phyloP scores from a whole-genome alignment of 2,329 filamentous ascomycete species.

The Elsinoe necatrix region DNA sequence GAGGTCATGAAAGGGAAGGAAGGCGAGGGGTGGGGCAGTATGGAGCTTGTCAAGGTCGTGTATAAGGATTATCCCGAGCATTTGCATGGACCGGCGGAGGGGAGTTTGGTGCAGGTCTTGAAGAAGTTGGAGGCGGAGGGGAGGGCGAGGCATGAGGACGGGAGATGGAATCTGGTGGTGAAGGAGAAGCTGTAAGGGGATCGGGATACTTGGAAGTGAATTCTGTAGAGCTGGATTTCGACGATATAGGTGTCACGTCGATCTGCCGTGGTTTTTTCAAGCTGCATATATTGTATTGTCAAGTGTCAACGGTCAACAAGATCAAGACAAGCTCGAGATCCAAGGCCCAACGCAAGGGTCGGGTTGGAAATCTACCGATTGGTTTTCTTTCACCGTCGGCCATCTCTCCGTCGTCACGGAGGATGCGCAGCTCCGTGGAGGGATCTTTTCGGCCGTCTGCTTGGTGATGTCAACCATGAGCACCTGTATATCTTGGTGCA shows the following conservation, averaged over 20 bases:
- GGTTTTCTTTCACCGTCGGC: not conserved
- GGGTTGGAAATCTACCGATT: not conserved
- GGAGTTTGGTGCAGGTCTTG: constrained; percentile 69
- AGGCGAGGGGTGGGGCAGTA: constrained; percentile 52
- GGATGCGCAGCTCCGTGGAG: not conserved
- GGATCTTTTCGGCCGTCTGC: not conserved
- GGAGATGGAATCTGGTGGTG: constrained; percentile 28
- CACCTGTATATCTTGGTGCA: not conserved
- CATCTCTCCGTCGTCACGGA: not conserved
- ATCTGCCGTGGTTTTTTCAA: not conserved
- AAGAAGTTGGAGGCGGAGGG: constrained; percentile 69
- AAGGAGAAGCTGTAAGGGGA: constrained; percentile 15
- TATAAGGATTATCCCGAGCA: constrained; percentile 71
- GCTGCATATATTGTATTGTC: not conserved
- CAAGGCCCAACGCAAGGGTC: not conserved
- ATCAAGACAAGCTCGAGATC: not conserved
- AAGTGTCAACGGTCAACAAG: not conserved
- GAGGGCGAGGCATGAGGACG: constrained; percentile 43
- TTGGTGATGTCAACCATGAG: not conserved
- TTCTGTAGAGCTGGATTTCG: no score
- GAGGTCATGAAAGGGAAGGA: constrained; percentile 45
- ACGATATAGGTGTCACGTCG: not conserved
- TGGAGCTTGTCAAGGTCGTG: constrained; percentile 81
- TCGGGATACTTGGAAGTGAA: no score
- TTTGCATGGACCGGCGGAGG: constrained; percentile 66